Percentiles rank a stretch among this genome's conserved stretches.
Conservation (phyloP, 1,139 yeast genomes). For the Schizosaccharomyces versatilis region DNA sequence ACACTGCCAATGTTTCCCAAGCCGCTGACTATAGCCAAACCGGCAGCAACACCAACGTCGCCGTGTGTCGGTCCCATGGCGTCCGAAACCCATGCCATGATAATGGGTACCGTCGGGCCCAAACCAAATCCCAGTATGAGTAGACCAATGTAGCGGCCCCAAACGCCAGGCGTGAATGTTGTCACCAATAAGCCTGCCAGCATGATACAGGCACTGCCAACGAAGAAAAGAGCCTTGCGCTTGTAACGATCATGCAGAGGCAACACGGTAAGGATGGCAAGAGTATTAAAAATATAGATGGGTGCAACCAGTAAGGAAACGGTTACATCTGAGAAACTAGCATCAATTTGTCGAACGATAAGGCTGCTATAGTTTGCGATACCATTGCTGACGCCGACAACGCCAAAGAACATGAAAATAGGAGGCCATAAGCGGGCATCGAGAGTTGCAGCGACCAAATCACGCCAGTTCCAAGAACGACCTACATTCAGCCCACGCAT, state of each 20-base stretch:
- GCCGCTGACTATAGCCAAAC: conserved; percentile 66
- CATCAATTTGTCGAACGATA: conserved; percentile 43
- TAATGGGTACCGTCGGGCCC: conserved; percentile 77
- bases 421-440: conserved; percentile 63
- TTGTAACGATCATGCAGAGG: conserved; percentile 61
- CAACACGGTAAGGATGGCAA: conserved; percentile 49
- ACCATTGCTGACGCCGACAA: conserved; percentile 78
- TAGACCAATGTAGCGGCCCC: conserved; percentile 63
- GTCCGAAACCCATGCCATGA: conserved; percentile 64
- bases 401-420: conserved; percentile 74
- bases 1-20: conserved; percentile 73
- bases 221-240: conserved; percentile 39
- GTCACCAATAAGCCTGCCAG: conserved; percentile 56
- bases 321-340: conserved; percentile 39
- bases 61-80: conserved; percentile 53
- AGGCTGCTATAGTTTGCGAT: conserved; percentile 70
- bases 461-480: conserved; percentile 38
- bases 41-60: conserved; percentile 65
- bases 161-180: conserved; percentile 42
- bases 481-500: conserved; percentile 23
- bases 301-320: conserved; percentile 62
- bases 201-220: conserved; percentile 39
- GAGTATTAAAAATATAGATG: conserved; percentile 57
- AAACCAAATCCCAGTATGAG: conserved; percentile 66
- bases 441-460: conserved; percentile 32